Evolutionary conservation across 768 basidiomycete genomes (phyloP).

Genomic region (Lactifluus volemus): DNA sequence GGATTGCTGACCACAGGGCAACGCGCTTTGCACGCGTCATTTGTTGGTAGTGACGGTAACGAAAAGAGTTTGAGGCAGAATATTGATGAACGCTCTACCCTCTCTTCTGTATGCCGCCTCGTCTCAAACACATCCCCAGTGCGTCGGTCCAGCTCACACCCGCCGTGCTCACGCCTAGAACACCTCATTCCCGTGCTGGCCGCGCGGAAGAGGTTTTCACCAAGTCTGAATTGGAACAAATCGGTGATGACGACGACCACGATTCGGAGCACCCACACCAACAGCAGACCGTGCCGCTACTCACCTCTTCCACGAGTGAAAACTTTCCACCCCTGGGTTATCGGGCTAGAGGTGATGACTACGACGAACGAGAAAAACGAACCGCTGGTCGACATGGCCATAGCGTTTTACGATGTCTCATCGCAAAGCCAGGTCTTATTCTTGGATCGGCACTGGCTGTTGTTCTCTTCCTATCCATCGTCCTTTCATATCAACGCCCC

Average conservation of each 20-base stretch:
- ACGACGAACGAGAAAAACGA: slow-evolving; percentile 19
- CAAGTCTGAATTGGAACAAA: slow-evolving; percentile 38
- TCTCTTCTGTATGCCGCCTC: slow-evolving; percentile 14
- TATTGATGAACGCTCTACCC: neutral
- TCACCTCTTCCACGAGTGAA: slow-evolving; percentile 32
- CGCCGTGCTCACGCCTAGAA: slow-evolving; percentile 41
- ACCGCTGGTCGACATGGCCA: slow-evolving; percentile 3
- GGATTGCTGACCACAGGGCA: slow-evolving; percentile 35
- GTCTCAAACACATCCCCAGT: slow-evolving; percentile 3
- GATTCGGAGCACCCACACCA: slow-evolving; percentile 16
- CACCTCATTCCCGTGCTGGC: slow-evolving; percentile 54
- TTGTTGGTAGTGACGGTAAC: slow-evolving; percentile 6
- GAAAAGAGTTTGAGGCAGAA: neutral
- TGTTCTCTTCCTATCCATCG: slow-evolving; percentile 38
- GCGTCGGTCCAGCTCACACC: slow-evolving; percentile 2
- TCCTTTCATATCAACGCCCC: slow-evolving; percentile 43
- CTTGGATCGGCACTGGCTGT: slow-evolving; percentile 37
- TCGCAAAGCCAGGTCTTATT: slow-evolving; percentile 31
- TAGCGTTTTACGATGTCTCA: slow-evolving; percentile 10
- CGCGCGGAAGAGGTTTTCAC: slow-evolving; percentile 46
- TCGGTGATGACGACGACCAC: slow-evolving; percentile 33
- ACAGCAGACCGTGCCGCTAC: slow-evolving; percentile 37
- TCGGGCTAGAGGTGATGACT: slow-evolving; percentile 35
- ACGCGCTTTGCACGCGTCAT: slow-evolving; percentile 62
- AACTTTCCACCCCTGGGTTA: slow-evolving; percentile 33